Conservation (phyloP, 2,329 filamentous ascomycete species). For the Ampelomyces quisqualis region DNA sequence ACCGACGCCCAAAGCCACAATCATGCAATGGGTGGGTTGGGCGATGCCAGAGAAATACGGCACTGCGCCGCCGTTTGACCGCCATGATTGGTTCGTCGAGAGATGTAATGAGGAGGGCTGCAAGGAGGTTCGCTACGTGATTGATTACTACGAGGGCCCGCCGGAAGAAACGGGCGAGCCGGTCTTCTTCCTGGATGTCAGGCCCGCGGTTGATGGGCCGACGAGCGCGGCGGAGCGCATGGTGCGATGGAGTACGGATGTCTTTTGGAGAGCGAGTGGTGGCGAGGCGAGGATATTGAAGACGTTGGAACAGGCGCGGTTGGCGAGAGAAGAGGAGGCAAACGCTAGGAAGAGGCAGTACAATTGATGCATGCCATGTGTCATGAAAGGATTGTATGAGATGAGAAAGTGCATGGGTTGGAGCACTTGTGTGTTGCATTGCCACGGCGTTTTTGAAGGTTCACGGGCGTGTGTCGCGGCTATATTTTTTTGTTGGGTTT, state of each 20-base stretch:
- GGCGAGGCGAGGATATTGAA: conserved; percentile 59
- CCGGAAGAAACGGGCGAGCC: conserved; percentile 84
- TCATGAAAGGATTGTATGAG: background rate
- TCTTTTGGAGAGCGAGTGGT: conserved; percentile 89
- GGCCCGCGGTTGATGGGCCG: conserved; percentile 82
- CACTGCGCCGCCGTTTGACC: conserved; percentile 85
- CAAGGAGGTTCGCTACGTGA: conserved; percentile 87
- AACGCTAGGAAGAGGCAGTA: conserved; percentile 27
- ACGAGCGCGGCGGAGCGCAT: conserved; percentile 77
- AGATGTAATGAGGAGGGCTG: conserved; percentile 66
- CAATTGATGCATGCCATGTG: conserved; percentile 16
- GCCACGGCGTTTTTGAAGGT: conserved; percentile 7
- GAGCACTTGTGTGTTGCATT: conserved; percentile 6
- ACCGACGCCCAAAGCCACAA: conserved; percentile 84
- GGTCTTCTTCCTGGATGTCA: conserved; percentile 92
- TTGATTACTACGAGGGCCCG: conserved; percentile 90
- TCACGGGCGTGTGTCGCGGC: no score
- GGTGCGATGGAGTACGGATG: conserved; percentile 86
- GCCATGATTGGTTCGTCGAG: conserved; percentile 95
- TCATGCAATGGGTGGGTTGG: conserved; percentile 77
- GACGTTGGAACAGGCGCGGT: conserved; percentile 35
- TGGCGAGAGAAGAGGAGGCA: conserved; percentile 30
- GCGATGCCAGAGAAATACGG: conserved; percentile 77
- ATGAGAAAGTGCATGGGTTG: background rate
- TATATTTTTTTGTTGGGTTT: no score